Conservation (phyloP, 371 early-diverging fungal species). For the Actinomortierella wolfii region DNA sequence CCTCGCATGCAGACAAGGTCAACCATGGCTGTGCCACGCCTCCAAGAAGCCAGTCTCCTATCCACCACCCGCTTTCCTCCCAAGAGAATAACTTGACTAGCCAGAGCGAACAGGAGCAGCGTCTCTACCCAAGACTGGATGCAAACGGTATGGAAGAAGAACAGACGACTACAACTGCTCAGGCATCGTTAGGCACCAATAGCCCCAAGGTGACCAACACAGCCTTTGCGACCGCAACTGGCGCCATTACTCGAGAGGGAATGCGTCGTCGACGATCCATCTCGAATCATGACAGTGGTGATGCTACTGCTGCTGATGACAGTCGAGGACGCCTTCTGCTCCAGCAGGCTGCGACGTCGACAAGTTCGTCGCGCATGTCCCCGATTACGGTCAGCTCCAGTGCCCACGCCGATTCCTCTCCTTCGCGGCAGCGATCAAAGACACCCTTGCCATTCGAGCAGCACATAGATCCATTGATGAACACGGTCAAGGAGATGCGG, state of each 20-base stretch:
- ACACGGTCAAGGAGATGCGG: slow-evolving; percentile 65
- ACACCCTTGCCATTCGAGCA: slow-evolving; percentile 27
- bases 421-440: slow-evolving; percentile 12
- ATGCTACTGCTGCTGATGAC: slow-evolving; percentile 20
- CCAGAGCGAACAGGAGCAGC: too few species aligned
- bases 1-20: slow-evolving; percentile 41
- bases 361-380: slow-evolving; percentile 16
- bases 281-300: slow-evolving; percentile 1
- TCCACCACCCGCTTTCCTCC: background rate
- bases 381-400: slow-evolving; percentile 16
- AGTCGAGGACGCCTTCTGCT: slow-evolving; percentile 11
- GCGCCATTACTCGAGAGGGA: slow-evolving; percentile 35
- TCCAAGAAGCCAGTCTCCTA: background rate
- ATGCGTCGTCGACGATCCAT: slow-evolving; percentile 29
- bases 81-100: background rate
- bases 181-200: background rate
- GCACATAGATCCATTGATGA: slow-evolving; percentile 55
- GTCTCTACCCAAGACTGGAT: slow-evolving; percentile 14
- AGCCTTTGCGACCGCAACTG: slow-evolving; percentile 5
- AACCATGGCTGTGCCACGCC: slow-evolving; percentile 39
- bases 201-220: background rate
- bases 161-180: background rate
- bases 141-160: background rate
- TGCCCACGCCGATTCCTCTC: background rate
- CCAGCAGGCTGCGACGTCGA: too few species aligned